Conservation (phyloP, 768 basidiomycete genomes). For the Leccinum rimulosum region DNA sequence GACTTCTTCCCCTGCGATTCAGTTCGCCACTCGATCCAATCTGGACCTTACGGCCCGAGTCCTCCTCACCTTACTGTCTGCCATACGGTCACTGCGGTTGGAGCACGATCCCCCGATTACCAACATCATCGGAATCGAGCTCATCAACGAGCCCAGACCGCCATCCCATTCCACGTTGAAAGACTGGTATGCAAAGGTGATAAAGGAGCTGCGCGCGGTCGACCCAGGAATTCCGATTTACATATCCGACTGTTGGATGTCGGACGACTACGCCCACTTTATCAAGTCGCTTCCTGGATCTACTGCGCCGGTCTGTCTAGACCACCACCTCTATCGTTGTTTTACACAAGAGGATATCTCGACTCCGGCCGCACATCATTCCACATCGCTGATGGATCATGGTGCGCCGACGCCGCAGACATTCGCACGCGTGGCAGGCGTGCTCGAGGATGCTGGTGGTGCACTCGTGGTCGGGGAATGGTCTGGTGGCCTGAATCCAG, state of each 20-base stretch:
- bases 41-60: conserved; percentile 47
- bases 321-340: conserved; percentile 84
- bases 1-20: conserved; percentile 45
- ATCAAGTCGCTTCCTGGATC: conserved; percentile 35
- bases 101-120: conserved; percentile 33
- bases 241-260: conserved; percentile 74
- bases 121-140: conserved; percentile 55
- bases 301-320: conserved; percentile 54
- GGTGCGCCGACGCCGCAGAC: conserved; percentile 39
- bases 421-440: conserved; percentile 38
- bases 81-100: conserved; percentile 49
- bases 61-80: conserved; percentile 42
- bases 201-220: conserved; percentile 49
- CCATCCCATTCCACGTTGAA: conserved; percentile 48
- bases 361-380: conserved; percentile 54
- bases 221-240: conserved; percentile 64
- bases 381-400: conserved; percentile 42
- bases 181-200: conserved; percentile 60
- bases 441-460: conserved; percentile 41
- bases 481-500: conserved; percentile 71
- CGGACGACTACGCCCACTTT: conserved; percentile 60
- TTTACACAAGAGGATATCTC: conserved; percentile 60
- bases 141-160: conserved; percentile 61
- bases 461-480: conserved; percentile 74
- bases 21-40: conserved; percentile 48